Evolutionary conservation across 2,329 filamentous ascomycete genomes (phyloP), one percentile per base, ranked within the genome.

Genomic region (Didymosphaeria variabile): DNA sequence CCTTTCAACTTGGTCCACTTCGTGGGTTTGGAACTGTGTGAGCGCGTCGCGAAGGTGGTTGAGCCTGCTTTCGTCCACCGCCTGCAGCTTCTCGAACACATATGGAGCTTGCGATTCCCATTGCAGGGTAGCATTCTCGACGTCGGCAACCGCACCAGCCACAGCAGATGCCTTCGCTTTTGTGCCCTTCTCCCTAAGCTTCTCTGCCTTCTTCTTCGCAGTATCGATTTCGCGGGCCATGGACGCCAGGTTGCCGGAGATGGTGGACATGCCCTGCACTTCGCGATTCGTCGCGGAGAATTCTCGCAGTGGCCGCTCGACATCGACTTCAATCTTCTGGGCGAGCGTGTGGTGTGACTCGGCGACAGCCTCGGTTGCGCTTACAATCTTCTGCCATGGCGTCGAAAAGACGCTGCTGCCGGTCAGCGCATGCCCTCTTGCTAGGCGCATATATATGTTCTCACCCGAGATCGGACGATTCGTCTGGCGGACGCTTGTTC

Each of bases 101-200:
- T 92, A 98, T 1, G 95, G 95, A 15, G 95, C 93, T 77, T 97
- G 93, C 0, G 93, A 93, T 58, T 97, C 90, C 95, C 95, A 99
- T 75, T 97, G 91, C 67, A 90, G 86, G 47, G 85, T 87, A n/a
- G 93, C 90, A 62, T 88, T 88, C 65, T 97, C 91, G 46, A 96
- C 87, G 66, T 89, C 90, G 19, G 87, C 83, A 12, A 87, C 85
- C 13, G 93, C 93, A 64, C 85, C 86, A 46, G 93, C 91, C 42
- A 95, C 87, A 78, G 95, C 97, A 60, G 88, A 87, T 2, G 90
- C 86, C 70, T 88, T 93, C 45, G 90, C 88, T 79, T 90, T 93
- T 57, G 86, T 86, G 62, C 91, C 93, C 79, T 94, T 97, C 74
- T 86, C 90, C 72, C 83, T 89, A 55, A 96, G 84, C 80, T 94